These are phyloP conservation scores for Hirsutella thompsonii DNA, from an alignment of 2,329 filamentous ascomycete species.

Conservation along the genomic window DNA sequence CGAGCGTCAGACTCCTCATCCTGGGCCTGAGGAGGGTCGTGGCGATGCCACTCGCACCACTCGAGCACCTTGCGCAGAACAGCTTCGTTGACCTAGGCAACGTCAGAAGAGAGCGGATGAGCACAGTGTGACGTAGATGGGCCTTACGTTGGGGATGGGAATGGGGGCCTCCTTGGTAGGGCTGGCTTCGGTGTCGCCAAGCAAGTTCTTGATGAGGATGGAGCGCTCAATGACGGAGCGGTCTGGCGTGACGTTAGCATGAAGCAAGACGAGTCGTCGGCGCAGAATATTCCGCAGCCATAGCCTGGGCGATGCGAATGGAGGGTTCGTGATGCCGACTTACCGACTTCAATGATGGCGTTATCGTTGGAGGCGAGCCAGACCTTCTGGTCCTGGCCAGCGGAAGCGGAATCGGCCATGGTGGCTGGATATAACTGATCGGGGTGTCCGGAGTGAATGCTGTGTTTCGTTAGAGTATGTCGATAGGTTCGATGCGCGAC, in stretches of 20 bases:
- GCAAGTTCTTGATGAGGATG: constrained; percentile 94
- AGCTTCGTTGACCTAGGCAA: constrained; percentile 66
- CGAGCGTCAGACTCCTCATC: constrained; percentile 90
- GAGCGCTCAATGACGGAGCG: constrained; percentile 81
- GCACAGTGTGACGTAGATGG: not conserved
- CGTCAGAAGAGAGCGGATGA: too few relatives aligned
- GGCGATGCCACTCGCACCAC: constrained; percentile 93
- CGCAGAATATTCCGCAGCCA: too few relatives aligned
- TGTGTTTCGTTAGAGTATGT: not conserved
- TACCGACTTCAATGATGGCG: constrained; percentile 32
- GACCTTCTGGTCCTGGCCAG: constrained; percentile 22
- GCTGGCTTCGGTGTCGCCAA: constrained; percentile 67
- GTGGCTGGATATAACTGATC: not conserved
- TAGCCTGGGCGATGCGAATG: too few relatives aligned
- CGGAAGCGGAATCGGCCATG: constrained; percentile 2
- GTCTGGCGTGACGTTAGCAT: constrained; percentile 32
- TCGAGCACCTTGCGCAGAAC: constrained; percentile 94
- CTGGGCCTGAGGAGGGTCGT: constrained; percentile 66
- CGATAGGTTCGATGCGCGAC: too few relatives aligned
- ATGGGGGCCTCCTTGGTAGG: constrained; percentile 52
- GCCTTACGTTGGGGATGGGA: constrained; percentile 62
- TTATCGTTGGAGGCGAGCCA: constrained; percentile 39
- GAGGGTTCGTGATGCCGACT: constrained; percentile 14
- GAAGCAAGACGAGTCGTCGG: not conserved
- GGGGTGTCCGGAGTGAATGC: not conserved